Conservation (phyloP, 257 asterid species). For the Haberlea rhodopensis region DNA sequence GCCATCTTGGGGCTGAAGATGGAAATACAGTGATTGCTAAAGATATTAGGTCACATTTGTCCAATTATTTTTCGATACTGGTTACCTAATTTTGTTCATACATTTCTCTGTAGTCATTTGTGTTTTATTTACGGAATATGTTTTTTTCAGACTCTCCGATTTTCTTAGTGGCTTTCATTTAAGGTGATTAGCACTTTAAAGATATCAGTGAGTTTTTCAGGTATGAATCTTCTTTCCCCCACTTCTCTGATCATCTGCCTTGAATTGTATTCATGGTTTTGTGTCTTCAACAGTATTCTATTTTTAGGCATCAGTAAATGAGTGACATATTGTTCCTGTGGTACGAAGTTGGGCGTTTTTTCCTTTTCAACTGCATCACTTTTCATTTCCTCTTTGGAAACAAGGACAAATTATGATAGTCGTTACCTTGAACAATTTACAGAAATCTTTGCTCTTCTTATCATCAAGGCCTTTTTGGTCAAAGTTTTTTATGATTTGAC, state of each 20-base stretch:
- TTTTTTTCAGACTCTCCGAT: neutral
- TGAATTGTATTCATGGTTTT: too few species aligned
- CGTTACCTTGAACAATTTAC: too few species aligned
- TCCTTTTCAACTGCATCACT: too few species aligned
- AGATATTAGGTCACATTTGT: neutral
- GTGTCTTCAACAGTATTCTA: neutral
- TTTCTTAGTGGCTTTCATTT: neutral
- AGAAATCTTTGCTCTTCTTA: too few species aligned
- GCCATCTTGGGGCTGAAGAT: slow-evolving; percentile 2
- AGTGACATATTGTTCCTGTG: neutral
- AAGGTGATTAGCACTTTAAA: slow-evolving; percentile 16
- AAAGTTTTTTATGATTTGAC: neutral
- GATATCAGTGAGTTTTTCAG: slow-evolving; percentile 25
- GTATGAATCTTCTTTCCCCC: slow-evolving; percentile 23
- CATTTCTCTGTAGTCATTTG: too few species aligned
- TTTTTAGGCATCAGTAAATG: neutral
- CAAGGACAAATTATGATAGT: too few species aligned
- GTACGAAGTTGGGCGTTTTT: too few species aligned
- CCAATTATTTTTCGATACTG: neutral
- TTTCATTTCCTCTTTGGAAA: too few species aligned
- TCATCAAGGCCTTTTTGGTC: neutral
- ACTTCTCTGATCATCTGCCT: neutral
- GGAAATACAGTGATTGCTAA: neutral
- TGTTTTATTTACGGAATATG: too few species aligned
- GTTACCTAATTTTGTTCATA: neutral